Evolutionary conservation across 2,329 filamentous ascomycete genomes (phyloP), one percentile per base, ranked within the genome.

Genomic region (Xylariaceae sp.): DNA sequence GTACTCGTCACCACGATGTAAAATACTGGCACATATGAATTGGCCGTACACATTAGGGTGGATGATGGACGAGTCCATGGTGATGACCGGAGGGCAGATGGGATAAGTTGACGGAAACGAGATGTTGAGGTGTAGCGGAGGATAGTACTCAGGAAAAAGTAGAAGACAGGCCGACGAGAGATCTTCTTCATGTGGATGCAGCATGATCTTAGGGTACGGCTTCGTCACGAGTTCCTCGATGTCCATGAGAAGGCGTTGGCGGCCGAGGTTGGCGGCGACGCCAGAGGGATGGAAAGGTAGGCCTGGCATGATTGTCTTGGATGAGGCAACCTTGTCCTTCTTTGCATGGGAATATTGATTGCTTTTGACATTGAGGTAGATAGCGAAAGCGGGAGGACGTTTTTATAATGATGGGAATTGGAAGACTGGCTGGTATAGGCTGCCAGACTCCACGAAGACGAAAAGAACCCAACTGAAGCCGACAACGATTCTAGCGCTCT

Each of bases 1-100:
- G 59, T 77, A 79, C 1, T 70, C 76, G 15, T 75, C 71, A 2
- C 26, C 48, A 0, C 62, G 72, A 53, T 75, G 74, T 26, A 81
- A 68, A 3, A 81, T 79, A 0, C 70, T 73, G 1, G 77, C 76
- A 58, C 77, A 81, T 24, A 81, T 77, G 55, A 73, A 78, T 9
- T 27, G 8, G 3, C 65, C 65, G 43, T 64, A 74, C n/a, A 81
- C 70, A 46, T 81, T 80, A 2, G 77, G 77, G 48, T 80, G 77
- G 0, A 42, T n/a, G 11, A 80, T 63, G 0, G 46, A 11, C 2
- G 73, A 75, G 57, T 81, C 59, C 54, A 80, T 77, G 1, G 39
- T 62, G 24, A 81, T 62, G 0, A 0, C 6, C 0, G 78, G 78
- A 3, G 79, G 67, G 0, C 15, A 1, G 1, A 77, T 53, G 2